Evolutionary conservation across 2,329 filamentous ascomycete genomes (phyloP).

Genomic region (Sporothrix brasiliensis): DNA sequence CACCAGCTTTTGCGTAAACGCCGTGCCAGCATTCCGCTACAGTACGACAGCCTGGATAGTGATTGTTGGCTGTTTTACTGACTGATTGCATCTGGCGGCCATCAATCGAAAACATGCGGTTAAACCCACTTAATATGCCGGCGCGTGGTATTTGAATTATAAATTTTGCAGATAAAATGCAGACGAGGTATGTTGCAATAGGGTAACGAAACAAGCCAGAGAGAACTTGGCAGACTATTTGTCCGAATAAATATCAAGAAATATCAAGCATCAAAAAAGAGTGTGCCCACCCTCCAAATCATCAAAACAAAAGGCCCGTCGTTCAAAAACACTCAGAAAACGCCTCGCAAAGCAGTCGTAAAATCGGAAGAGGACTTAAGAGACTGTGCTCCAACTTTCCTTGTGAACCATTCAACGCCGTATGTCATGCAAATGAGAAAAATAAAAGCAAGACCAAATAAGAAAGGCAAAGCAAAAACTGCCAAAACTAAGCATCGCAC

Average conservation of each 20-base stretch:
- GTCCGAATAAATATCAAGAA: background rate
- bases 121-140: background rate
- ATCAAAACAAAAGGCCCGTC: slow-evolving; percentile 7
- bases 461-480: background rate
- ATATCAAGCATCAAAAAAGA: background rate
- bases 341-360: slow-evolving; percentile 26
- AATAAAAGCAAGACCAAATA: background rate
- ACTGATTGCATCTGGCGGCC: background rate
- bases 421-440: slow-evolving; percentile 22
- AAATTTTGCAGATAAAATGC: background rate
- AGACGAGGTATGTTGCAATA: background rate
- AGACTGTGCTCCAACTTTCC: background rate
- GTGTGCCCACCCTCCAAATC: slow-evolving; percentile 21
- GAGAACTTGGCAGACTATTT: background rate
- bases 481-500: background rate
- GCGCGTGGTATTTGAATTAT: slow-evolving; percentile 4
- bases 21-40: too few species aligned
- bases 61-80: too few species aligned
- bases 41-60: too few species aligned
- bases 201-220: background rate
- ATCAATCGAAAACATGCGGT: background rate
- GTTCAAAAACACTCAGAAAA: slow-evolving; percentile 12
- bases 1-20: too few species aligned
- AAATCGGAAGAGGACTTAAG: background rate
- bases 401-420: slow-evolving; percentile 22